Conservation (phyloP, 139 green algal genomes). For the Chlorella sp. region DNA sequence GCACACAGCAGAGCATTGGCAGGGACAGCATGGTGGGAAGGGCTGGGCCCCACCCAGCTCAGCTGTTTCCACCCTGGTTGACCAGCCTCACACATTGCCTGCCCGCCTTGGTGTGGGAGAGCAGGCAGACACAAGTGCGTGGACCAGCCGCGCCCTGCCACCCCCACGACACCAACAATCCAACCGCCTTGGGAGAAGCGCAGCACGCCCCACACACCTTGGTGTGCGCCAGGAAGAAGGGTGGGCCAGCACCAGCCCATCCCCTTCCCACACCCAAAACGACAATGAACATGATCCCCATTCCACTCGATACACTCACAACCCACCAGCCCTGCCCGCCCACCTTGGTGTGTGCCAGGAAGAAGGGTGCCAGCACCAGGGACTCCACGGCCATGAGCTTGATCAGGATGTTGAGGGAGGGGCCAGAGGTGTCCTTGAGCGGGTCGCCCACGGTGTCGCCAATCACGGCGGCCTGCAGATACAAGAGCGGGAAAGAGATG, state of each 20-base stretch:
- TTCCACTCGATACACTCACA: background rate
- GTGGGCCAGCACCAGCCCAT: conserved; percentile 89
- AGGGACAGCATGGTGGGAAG: background rate
- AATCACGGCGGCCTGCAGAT: conserved; percentile 85
- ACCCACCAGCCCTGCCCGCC: no score
- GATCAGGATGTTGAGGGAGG: conserved; percentile 99
- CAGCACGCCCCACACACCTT: background rate
- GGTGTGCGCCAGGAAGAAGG: conserved; percentile 79
- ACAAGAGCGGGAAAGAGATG: background rate
- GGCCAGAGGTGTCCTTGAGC: conserved; percentile 90
- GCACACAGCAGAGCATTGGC: background rate
- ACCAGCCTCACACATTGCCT: no score
- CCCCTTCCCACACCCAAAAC: conserved; percentile 89
- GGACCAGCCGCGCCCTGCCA: no score
- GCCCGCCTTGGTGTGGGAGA: no score
- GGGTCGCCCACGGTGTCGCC: conserved; percentile 99
- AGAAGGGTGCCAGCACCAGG: conserved; percentile 88
- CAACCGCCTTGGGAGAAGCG: background rate
- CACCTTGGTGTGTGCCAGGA: conserved; percentile 65
- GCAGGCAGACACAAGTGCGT: no score
- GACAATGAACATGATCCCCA: background rate
- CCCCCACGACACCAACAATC: no score
- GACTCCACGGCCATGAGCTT: conserved; percentile 99
- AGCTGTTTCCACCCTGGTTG: no score
- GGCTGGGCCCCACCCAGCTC: background rate